phyloP scores from a whole-genome alignment of 2,329 filamentous ascomycete genomes.

The Monosporascus sp. region DNA sequence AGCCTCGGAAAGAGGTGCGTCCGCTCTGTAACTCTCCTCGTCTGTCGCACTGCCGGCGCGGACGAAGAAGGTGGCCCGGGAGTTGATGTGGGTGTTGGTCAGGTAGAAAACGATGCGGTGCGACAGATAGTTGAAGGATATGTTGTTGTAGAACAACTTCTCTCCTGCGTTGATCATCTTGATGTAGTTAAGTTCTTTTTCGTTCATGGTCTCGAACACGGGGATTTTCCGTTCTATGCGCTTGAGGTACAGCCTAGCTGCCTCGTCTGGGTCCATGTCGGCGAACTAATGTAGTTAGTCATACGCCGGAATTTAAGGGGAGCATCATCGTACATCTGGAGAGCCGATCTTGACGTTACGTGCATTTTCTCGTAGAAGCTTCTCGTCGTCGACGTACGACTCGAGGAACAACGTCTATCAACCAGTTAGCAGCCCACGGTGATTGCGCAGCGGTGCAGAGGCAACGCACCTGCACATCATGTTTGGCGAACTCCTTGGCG shows the following conservation, averaged over 20 bases:
- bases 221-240: conserved; percentile 91
- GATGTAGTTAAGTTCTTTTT: conserved; percentile 91
- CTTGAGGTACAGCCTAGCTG: conserved; percentile 83
- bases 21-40: conserved; percentile 86
- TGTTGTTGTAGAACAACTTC: conserved; percentile 92
- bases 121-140: conserved; percentile 92
- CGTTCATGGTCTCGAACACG: conserved; percentile 94
- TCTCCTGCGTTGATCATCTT: conserved; percentile 99
- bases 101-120: conserved; percentile 98
- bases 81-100: conserved; percentile 95
- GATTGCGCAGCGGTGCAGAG: not conserved
- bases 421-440: not conserved
- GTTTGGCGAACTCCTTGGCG: conserved; percentile 95
- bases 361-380: conserved; percentile 93
- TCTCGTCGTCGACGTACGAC: conserved; percentile 88
- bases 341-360: conserved; percentile 97
- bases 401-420: conserved; percentile 91
- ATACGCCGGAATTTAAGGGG: not conserved
- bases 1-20: conserved; percentile 75
- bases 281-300: conserved; percentile 56
- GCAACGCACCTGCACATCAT: conserved; percentile 72
- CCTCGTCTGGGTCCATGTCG: conserved; percentile 87
- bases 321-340: conserved; percentile 61
- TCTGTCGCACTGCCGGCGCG: conserved; percentile 81
- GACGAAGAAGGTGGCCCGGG: conserved; percentile 87